A percentile compares a stretch with the other conserved stretches of the same genome.
Evolutionary conservation across 441 rosid genomes (phyloP).

Genomic region (Rhodomyrtus psidioides): DNA sequence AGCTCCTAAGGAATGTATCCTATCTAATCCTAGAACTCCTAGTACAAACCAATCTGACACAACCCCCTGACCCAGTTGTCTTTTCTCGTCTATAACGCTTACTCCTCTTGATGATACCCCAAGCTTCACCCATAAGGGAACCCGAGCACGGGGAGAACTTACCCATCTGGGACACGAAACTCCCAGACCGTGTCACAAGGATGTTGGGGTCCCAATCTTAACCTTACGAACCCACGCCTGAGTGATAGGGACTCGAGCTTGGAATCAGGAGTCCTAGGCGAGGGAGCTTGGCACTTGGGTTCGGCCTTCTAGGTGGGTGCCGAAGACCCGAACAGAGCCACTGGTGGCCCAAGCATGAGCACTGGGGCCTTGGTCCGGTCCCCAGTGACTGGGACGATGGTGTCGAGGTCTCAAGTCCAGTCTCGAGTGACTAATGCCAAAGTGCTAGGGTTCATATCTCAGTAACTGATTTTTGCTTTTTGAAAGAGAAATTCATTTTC

Average conservation of each 20-base stretch:
- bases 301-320: neutral
- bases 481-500: neutral
- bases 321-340: neutral
- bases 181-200: too few species aligned
- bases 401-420: rapidly evolving
- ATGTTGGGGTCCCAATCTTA: neutral
- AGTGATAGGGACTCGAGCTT: neutral
- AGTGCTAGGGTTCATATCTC: rapidly evolving
- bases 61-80: too few species aligned
- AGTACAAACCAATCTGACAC: too few species aligned
- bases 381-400: neutral
- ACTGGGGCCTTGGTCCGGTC: rapidly evolving
- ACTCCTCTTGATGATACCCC: too few species aligned
- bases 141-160: too few species aligned
- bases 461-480: neutral
- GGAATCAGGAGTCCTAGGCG: neutral
- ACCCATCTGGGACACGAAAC: too few species aligned
- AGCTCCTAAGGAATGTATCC: too few species aligned
- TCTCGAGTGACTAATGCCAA: neutral
- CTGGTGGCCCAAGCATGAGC: neutral
- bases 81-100: too few species aligned
- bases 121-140: too few species aligned
- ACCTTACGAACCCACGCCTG: rapidly evolving
- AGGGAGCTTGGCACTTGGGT: neutral
- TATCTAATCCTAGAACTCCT: too few species aligned